These are phyloP conservation scores for Pueraria montana DNA, from an alignment of 306 rosid species.

Conservation along the genomic window DNA sequence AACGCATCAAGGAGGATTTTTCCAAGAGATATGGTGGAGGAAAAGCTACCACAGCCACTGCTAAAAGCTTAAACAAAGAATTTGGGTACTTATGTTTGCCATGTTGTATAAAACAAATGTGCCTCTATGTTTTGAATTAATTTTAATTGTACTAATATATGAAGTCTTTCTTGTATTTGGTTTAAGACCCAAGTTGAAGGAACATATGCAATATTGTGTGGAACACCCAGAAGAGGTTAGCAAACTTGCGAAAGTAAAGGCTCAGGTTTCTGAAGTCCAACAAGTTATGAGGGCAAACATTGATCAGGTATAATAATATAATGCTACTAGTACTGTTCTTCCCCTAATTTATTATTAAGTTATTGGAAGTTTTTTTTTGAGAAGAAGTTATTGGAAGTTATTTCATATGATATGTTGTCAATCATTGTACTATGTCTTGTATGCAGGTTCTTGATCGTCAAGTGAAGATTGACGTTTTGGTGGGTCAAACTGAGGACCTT, in stretches of 20 bases:
- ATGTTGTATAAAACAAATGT: slow-evolving; percentile 3
- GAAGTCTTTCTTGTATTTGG: slow-evolving; percentile 24
- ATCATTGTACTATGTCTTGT: slow-evolving; percentile 24
- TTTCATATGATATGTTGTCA: neutral
- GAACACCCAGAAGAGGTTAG: slow-evolving; percentile 88
- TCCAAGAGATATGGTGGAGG: slow-evolving; percentile 77
- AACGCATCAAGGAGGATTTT: slow-evolving; percentile 84
- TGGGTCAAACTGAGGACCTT: slow-evolving; percentile 82
- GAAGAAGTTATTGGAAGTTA: neutral
- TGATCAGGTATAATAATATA: slow-evolving; percentile 66
- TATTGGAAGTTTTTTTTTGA: neutral
- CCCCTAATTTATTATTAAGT: neutral
- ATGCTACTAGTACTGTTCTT: too few species aligned
- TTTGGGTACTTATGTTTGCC: slow-evolving; percentile 65
- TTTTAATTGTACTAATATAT: slow-evolving; percentile 25
- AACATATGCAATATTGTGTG: slow-evolving; percentile 86
- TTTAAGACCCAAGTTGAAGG: slow-evolving; percentile 80
- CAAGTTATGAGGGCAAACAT: slow-evolving; percentile 89
- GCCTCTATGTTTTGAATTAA: neutral
- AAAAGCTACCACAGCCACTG: slow-evolving; percentile 75
- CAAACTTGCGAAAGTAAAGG: slow-evolving; percentile 83
- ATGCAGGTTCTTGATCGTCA: slow-evolving; percentile 87
- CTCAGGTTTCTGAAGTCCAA: slow-evolving; percentile 89
- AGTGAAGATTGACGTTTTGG: slow-evolving; percentile 85
- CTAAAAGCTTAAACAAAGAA: slow-evolving; percentile 79